Evolutionary conservation across 495 filamentous ascomycete species (phyloP).

Genomic region (Neurospora terricola): DNA sequence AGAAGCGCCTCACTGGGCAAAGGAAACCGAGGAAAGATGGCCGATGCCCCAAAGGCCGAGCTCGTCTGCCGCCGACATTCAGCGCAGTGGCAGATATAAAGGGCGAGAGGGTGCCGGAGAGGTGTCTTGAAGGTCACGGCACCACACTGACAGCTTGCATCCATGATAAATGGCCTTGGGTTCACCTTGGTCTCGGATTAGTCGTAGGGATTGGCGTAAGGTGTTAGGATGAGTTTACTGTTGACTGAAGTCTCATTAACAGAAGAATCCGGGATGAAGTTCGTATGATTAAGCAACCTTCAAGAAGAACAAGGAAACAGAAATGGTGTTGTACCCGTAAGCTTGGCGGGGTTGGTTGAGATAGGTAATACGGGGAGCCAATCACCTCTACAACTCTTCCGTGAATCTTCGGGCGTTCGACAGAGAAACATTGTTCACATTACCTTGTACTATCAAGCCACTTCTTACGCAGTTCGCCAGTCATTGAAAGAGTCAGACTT

Average conservation of each 20-base stretch:
- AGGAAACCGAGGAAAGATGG: slow-evolving; percentile 53
- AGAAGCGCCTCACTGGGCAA: slow-evolving; percentile 35
- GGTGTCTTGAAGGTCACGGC: slow-evolving; percentile 52
- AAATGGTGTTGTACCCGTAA: background rate
- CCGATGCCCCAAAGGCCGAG: slow-evolving; percentile 57
- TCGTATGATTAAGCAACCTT: background rate
- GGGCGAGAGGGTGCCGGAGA: slow-evolving; percentile 39
- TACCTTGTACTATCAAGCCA: background rate
- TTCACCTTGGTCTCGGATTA: background rate
- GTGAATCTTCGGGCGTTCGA: background rate
- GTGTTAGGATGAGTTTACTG: background rate
- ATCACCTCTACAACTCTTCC: background rate
- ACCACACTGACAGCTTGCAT: slow-evolving; percentile 56
- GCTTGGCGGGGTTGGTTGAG: background rate
- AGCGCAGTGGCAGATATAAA: slow-evolving; percentile 62
- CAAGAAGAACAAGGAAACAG: background rate
- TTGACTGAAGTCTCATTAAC: background rate
- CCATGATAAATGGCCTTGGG: slow-evolving; percentile 22
- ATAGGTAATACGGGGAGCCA: background rate
- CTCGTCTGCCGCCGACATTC: slow-evolving; percentile 57
- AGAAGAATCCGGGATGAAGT: background rate
- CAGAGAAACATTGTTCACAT: background rate
- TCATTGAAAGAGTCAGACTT: background rate
- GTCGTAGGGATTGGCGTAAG: background rate
- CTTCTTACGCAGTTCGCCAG: background rate